A percentile compares a stretch with the other conserved stretches of the same genome.
Evolutionary conservation across 169 alveolate genomes (phyloP).

Genomic region (Eimeria sp.): DNA sequence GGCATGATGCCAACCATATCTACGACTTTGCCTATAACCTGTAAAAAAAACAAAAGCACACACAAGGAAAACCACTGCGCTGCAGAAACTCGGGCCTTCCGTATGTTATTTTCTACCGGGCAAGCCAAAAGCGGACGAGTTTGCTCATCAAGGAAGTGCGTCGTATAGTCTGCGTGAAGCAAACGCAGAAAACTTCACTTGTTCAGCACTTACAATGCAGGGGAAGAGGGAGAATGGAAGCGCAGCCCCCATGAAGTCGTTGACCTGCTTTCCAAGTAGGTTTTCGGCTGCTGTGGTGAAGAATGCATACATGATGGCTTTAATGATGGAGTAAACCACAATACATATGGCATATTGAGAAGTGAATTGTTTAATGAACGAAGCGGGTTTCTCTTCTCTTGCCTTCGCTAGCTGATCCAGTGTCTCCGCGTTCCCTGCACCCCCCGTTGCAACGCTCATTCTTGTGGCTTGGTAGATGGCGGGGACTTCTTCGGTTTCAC

Average conservation of each 20-base stretch:
- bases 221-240: constrained; percentile 80
- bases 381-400: constrained; percentile 51
- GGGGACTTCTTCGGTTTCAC: constrained; percentile 26
- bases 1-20: constrained; percentile 81
- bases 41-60: not conserved
- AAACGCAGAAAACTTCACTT: not conserved
- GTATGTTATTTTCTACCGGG: not conserved
- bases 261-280: constrained; percentile 78
- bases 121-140: not conserved
- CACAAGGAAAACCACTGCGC: not conserved
- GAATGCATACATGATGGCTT: constrained; percentile 72
- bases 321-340: constrained; percentile 46
- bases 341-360: constrained; percentile 70
- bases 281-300: constrained; percentile 77
- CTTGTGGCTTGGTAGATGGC: constrained; percentile 54
- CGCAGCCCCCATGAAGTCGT: constrained; percentile 82
- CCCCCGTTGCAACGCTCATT: constrained; percentile 62
- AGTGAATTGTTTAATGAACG: constrained; percentile 72
- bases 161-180: not conserved
- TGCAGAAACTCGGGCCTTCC: not conserved
- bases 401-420: constrained; percentile 42
- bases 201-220: constrained; percentile 72
- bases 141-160: not conserved
- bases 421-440: constrained; percentile 73
- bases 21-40: constrained; percentile 79